These are phyloP conservation scores for Misopates orontium DNA, from an alignment of 257 asterid genomes.

Conservation along the genomic window DNA sequence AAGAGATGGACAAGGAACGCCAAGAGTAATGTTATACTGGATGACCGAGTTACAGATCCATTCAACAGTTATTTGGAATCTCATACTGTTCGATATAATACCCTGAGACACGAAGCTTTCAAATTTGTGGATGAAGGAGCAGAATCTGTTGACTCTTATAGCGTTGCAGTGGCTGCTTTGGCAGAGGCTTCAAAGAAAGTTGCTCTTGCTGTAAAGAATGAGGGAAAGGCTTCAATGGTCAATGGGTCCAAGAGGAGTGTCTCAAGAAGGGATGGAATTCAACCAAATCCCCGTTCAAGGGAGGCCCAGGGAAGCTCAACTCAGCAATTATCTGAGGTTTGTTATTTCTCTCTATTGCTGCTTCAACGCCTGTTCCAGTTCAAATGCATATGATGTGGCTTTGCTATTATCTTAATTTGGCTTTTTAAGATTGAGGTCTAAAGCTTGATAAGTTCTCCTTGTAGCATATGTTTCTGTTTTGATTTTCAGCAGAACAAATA, in stretches of 20 bases:
- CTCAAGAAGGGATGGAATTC: constrained; percentile 34
- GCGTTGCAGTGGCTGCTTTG: constrained; percentile 71
- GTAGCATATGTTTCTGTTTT: background rate
- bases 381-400: background rate
- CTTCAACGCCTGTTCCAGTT: too few relatives aligned
- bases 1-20: constrained; percentile 96
- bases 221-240: constrained; percentile 48
- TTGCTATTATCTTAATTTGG: background rate
- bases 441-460: background rate
- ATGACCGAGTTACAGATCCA: constrained; percentile 55
- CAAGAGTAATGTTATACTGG: constrained; percentile 71
- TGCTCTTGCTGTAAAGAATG: constrained; percentile 48
- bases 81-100: constrained; percentile 84
- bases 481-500: background rate
- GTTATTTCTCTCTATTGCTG: constrained; percentile 13
- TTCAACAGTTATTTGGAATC: constrained; percentile 85
- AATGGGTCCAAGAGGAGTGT: constrained; percentile 50
- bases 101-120: constrained; percentile 83
- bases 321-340: constrained; percentile 75
- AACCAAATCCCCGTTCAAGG: constrained; percentile 30
- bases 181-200: constrained; percentile 75
- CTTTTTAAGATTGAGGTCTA: background rate
- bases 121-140: constrained; percentile 88
- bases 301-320: constrained; percentile 52
- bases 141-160: constrained; percentile 58